Evolutionary conservation across 179 eudicot genomes (phyloP).

Genomic region (Silene vulgaris): DNA sequence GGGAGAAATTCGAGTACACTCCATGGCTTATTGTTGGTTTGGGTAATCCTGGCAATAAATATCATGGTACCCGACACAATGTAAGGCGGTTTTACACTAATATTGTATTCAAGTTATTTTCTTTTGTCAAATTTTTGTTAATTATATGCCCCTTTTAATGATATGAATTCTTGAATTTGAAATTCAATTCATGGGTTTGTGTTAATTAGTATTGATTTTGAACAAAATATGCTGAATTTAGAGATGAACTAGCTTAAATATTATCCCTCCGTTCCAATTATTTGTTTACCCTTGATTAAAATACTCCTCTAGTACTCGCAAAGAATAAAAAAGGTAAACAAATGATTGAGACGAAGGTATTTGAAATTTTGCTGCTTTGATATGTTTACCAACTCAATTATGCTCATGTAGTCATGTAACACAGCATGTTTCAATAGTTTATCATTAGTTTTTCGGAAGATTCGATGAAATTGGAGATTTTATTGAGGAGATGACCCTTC

Average conservation of each 20-base stretch:
- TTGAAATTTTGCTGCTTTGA: background rate
- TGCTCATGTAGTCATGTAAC: background rate
- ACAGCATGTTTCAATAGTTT: background rate
- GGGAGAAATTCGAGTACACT: slow-evolving; percentile 59
- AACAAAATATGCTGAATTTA: background rate
- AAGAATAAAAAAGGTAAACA: too few relatives aligned
- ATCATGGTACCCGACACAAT: slow-evolving; percentile 89
- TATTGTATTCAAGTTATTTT: background rate
- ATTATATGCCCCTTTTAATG: background rate
- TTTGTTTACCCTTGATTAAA: too few relatives aligned
- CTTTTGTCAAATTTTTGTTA: background rate
- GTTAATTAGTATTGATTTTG: background rate
- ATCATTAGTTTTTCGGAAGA: background rate
- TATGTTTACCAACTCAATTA: background rate
- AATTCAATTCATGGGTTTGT: background rate
- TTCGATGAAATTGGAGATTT: background rate
- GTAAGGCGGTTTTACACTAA: slow-evolving; percentile 30
- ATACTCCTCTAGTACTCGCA: too few relatives aligned
- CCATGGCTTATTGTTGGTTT: slow-evolving; percentile 94
- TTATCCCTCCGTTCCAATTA: too few relatives aligned
- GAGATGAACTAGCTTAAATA: too few relatives aligned
- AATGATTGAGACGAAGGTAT: too few relatives aligned
- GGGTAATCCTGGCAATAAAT: slow-evolving; percentile 89
- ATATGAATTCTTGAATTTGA: background rate
- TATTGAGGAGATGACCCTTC: background rate